phyloP scores from a whole-genome alignment of 352 stramenopile species.

The Pythium rishiriense region DNA sequence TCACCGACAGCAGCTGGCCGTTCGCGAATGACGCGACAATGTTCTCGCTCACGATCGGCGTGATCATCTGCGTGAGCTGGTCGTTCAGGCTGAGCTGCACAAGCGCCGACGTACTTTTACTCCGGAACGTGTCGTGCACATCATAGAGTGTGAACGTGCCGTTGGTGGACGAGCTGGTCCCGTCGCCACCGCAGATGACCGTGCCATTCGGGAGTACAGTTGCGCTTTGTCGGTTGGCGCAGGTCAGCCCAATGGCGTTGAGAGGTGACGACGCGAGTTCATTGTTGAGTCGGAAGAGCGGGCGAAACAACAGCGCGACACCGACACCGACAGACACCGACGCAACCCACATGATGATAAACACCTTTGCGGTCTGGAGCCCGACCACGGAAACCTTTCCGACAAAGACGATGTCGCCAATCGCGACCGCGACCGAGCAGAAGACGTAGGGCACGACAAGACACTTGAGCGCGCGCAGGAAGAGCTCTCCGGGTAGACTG shows the following conservation, averaged over 20 bases:
- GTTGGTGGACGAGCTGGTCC: not conserved
- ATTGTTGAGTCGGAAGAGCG: conserved; percentile 40
- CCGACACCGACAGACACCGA: conserved; percentile 45
- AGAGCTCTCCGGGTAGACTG: conserved; percentile 61
- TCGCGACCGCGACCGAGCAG: conserved; percentile 65
- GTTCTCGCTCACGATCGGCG: conserved; percentile 62
- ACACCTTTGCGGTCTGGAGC: conserved; percentile 58
- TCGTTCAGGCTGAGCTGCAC: conserved; percentile 49
- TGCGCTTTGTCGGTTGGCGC: conserved; percentile 29
- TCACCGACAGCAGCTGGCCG: conserved; percentile 50
- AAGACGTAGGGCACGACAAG: conserved; percentile 78
- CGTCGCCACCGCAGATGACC: not conserved
- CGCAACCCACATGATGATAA: conserved; percentile 47
- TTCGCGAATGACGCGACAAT: conserved; percentile 53
- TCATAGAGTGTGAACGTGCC: conserved; percentile 5
- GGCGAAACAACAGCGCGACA: conserved; percentile 50
- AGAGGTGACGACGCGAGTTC: not conserved
- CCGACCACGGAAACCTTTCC: conserved; percentile 66
- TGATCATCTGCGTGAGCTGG: conserved; percentile 52
- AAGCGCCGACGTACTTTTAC: not conserved
- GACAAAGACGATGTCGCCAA: conserved; percentile 67
- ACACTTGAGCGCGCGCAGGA: conserved; percentile 63
- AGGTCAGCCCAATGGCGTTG: conserved; percentile 50
- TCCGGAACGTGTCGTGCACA: not conserved
- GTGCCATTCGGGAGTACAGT: too few species aligned